Evolutionary conservation across 345 rosid genomes (phyloP).

Genomic region (Hypericum perforatum): DNA sequence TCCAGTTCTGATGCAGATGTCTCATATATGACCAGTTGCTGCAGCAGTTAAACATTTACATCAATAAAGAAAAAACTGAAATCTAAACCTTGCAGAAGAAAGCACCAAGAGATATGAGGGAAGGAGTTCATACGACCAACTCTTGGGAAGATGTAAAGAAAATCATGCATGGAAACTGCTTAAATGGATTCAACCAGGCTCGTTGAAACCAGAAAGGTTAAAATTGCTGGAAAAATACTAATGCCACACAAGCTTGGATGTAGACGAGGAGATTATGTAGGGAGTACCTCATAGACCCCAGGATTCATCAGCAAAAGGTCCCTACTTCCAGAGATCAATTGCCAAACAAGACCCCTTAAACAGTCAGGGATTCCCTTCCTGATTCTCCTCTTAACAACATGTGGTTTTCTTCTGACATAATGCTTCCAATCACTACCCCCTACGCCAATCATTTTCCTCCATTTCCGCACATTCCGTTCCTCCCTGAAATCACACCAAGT

Average conservation of each 20-base stretch:
- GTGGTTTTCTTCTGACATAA: conserved; percentile 73
- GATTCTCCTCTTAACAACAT: conserved; percentile 76
- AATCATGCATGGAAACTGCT: too few relatives aligned
- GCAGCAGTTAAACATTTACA: conserved; percentile 15
- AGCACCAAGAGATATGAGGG: not conserved
- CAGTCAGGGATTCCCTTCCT: conserved; percentile 96
- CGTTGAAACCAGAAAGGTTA: not conserved
- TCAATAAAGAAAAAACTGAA: not conserved
- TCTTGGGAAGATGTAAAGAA: too few relatives aligned
- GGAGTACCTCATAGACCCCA: conserved; percentile 72
- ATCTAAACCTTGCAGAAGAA: not conserved
- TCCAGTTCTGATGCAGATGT: conserved; percentile 90
- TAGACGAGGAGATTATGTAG: not conserved
- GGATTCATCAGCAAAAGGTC: conserved; percentile 95
- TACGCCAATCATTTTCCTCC: conserved; percentile 98
- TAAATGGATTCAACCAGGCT: too few relatives aligned
- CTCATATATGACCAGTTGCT: conserved; percentile 89
- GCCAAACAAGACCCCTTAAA: conserved; percentile 98
- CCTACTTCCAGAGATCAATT: conserved; percentile 83
- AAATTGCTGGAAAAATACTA: too few relatives aligned
- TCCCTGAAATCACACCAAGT: conserved; percentile 38
- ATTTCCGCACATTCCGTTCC: conserved; percentile 73
- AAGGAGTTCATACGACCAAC: too few relatives aligned
- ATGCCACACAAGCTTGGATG: too few relatives aligned
- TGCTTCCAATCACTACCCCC: conserved; percentile 98